Base-by-base conservation (phyloP, 1,139 yeast genomes). In the Saccharomycopsis phalli region DNA sequence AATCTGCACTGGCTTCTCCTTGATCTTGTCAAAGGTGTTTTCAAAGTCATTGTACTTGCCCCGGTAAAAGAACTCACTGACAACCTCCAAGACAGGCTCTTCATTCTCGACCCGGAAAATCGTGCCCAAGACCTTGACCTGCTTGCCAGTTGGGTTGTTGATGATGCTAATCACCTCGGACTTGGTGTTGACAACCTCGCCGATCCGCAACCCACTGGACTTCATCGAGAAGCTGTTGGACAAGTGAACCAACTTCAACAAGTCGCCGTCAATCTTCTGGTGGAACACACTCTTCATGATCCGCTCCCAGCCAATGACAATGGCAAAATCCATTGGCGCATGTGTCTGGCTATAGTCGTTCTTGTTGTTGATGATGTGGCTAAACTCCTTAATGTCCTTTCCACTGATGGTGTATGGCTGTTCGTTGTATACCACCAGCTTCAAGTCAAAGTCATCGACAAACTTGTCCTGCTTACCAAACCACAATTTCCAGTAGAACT, bases 251-350 rank as follows among this genome's bases (percentile, higher is more conserved):
- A 91, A 74, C 60, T 82, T 82, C 66, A 91, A 72, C 57, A 91
- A 72, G 61, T 91, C 98, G 65, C 98, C 98, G 62, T 93, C 97
- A 54, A 93, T 94, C 49, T 80, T 77, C 62, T 76, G 76, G 44
- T 98, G 98, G 93, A 91, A 93, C 53, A 91, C 84, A 19, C 97
- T 91, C 68, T 82, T 86, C 68, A 91, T 88, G 58, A 93, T 88
- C 39, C 96, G 94, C 67, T 81, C 82, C 99, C 99, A 91, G 37
- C 98, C 98, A 55, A 88, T 76, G 46, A 93, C 97, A 62, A 91
- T 91, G 41, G 98, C 97, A 59, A 88, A 93, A 69, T 91, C 99
- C 97, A 91, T 91, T 56, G 99, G 99, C 40, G 98, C 98, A 54
- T 77, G 71, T 47, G 87, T 78, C 38, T 71, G 72, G 34, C 38